A percentile compares a stretch with the other conserved stretches of the same genome.
Conservation (phyloP, 495 filamentous ascomycete species). For the Chaetomium tenue region DNA sequence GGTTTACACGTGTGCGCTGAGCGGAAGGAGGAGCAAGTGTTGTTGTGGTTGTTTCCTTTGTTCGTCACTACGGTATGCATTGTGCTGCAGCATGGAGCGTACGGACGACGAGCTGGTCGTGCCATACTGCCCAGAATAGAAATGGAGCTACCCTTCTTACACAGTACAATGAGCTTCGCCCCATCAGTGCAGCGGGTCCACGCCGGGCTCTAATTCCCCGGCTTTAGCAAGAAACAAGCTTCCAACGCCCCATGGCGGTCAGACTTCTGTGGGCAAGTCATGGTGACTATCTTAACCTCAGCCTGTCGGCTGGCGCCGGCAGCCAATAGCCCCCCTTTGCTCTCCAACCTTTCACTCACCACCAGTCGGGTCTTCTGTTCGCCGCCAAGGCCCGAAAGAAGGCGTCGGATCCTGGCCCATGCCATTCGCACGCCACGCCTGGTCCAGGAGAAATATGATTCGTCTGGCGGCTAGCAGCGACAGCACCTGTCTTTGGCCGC, state of each 20-base stretch:
- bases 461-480: background rate
- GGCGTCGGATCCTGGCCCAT: background rate
- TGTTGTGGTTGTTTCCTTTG: constrained; percentile 1
- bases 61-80: background rate
- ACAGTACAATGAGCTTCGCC: background rate
- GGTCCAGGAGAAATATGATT: background rate
- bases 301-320: background rate
- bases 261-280: background rate
- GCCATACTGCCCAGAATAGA: background rate
- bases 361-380: background rate
- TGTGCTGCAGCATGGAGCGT: too few species aligned
- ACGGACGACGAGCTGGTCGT: too few species aligned
- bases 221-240: constrained; percentile 8
- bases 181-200: too few species aligned
- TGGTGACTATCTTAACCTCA: background rate
- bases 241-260: background rate
- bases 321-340: background rate
- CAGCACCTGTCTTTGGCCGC: constrained; percentile 10
- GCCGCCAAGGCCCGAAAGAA: background rate
- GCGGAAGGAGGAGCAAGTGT: background rate
- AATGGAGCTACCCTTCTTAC: background rate
- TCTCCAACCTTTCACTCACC: background rate
- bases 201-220: background rate
- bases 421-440: background rate
- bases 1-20: background rate